phyloP scores from a whole-genome alignment of 108 stramenopile genomes.

The Pseudonitzschia delicatissima region DNA sequence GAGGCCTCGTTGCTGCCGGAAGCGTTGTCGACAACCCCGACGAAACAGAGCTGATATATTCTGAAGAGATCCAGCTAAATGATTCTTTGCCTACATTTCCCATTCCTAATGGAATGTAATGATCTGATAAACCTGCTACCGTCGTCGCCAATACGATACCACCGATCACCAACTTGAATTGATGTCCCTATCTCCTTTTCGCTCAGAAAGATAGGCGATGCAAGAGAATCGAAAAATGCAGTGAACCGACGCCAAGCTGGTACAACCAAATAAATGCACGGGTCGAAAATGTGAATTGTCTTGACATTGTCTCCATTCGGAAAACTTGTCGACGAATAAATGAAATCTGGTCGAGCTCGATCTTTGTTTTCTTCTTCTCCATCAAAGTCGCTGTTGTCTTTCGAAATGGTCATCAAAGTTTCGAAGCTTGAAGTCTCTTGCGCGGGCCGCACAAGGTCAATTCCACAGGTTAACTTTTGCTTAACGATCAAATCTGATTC shows the following conservation, averaged over 20 bases:
- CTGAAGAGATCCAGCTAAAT: conserved; percentile 13
- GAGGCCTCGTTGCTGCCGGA: background rate
- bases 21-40: conserved; percentile 13
- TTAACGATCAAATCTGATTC: conserved; percentile 32
- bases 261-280: conserved; percentile 54
- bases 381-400: conserved; percentile 18
- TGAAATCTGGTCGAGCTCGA: conserved; percentile 26
- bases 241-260: conserved; percentile 47
- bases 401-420: conserved; percentile 33
- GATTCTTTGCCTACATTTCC: background rate
- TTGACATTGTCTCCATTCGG: conserved; percentile 53
- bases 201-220: conserved; percentile 41
- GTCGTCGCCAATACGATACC: conserved; percentile 44
- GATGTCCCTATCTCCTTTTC: conserved; percentile 32
- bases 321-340: conserved; percentile 51
- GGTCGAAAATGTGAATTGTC: conserved; percentile 45
- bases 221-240: conserved; percentile 50
- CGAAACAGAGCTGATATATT: background rate
- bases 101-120: background rate
- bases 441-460: conserved; percentile 21
- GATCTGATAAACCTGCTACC: background rate
- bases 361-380: conserved; percentile 5
- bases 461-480: conserved; percentile 35
- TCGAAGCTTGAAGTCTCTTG: conserved; percentile 3
- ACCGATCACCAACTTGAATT: conserved; percentile 76